phyloP scores from a whole-genome alignment of 2,329 filamentous ascomycete genomes.

The Magnaporthales sp. region DNA sequence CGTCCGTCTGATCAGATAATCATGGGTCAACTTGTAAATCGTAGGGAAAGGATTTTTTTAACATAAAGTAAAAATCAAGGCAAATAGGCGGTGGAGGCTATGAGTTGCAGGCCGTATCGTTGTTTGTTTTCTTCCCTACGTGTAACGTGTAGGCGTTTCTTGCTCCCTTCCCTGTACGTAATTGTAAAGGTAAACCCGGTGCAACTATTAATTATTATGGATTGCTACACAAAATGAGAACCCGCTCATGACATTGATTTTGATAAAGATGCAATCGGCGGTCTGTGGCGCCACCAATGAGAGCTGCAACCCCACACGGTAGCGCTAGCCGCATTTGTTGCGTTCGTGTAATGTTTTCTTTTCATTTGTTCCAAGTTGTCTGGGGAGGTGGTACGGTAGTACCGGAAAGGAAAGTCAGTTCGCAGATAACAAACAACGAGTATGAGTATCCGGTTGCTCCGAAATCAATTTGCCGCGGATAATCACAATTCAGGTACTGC shows the following conservation, averaged over 20 bases:
- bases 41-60: no score
- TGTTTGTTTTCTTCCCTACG: no score
- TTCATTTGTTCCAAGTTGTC: not conserved
- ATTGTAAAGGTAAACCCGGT: not conserved
- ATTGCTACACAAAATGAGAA: not conserved
- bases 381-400: not conserved
- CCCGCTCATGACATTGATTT: not conserved
- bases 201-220: no score
- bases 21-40: not conserved
- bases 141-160: no score
- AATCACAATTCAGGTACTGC: not conserved
- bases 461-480: not conserved
- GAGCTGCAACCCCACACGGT: not conserved
- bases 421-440: not conserved
- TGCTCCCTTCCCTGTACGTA: not conserved
- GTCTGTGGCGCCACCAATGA: not conserved
- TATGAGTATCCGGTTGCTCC: not conserved
- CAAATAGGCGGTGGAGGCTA: not conserved
- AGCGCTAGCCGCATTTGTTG: not conserved
- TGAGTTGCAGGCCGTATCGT: not conserved
- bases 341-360: not conserved
- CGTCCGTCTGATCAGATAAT: not conserved
- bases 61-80: not conserved
- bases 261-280: not conserved
- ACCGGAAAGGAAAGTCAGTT: not conserved